Conservation (phyloP, 768 basidiomycete species). For the Auricularia cornea region DNA sequence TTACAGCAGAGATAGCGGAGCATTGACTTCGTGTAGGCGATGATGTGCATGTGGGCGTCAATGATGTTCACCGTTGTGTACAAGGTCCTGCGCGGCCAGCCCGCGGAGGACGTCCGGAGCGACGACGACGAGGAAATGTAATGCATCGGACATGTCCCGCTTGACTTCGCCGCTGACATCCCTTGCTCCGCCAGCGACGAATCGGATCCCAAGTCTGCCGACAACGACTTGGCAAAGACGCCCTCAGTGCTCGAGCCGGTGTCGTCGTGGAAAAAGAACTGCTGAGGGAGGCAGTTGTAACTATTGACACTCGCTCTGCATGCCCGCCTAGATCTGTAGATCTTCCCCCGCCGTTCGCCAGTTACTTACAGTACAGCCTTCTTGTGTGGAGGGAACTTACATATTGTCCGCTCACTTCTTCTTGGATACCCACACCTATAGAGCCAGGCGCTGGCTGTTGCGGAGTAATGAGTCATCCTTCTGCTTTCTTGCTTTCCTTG, state of each 20-base stretch:
- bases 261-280: neutral
- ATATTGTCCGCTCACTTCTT: too few relatives aligned
- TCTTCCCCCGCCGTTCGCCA: too few relatives aligned
- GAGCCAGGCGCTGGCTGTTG: too few relatives aligned
- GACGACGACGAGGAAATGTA: constrained; percentile 82
- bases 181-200: neutral
- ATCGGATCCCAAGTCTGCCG: neutral
- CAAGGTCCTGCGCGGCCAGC: constrained; percentile 62
- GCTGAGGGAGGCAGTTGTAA: neutral
- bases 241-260: neutral
- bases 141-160: constrained; percentile 12
- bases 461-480: too few relatives aligned
- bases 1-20: constrained; percentile 15
- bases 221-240: neutral
- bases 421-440: too few relatives aligned
- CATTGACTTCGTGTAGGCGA: constrained; percentile 32
- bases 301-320: too few relatives aligned
- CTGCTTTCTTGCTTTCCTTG: neutral
- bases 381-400: too few relatives aligned
- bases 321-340: too few relatives aligned
- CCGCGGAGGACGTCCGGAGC: constrained; percentile 77
- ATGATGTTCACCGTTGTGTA: constrained; percentile 83
- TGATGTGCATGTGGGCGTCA: constrained; percentile 78
- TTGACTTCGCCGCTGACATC: constrained; percentile 1
- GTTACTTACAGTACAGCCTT: too few relatives aligned